Evolutionary conservation across 2,329 filamentous ascomycete species (phyloP).

Genomic region (Coleophoma cylindrospora): DNA sequence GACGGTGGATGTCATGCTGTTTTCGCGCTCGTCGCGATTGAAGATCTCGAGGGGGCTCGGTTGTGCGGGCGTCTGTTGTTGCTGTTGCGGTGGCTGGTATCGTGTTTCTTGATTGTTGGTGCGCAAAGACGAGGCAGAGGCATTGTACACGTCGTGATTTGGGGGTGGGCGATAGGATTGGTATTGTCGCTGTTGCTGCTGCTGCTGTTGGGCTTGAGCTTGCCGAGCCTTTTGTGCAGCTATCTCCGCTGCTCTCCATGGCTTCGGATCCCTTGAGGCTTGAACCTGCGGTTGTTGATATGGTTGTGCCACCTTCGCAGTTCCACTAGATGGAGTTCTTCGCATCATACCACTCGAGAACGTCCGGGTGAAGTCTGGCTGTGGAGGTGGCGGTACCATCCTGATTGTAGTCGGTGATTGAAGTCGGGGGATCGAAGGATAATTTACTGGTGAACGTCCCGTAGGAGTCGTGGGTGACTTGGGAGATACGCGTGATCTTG

Average conservation of each 20-base stretch:
- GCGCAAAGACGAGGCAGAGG: background rate
- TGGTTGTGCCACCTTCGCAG: background rate
- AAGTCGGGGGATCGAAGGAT: conserved; percentile 7
- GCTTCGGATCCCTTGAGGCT: conserved; percentile 3
- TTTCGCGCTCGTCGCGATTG: background rate
- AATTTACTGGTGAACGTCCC: conserved; percentile 6
- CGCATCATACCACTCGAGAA: background rate
- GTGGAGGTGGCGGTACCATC: conserved; percentile 15
- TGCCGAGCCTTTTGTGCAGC: conserved; percentile 11
- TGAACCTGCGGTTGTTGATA: background rate
- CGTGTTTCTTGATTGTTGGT: background rate
- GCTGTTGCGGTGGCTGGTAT: background rate
- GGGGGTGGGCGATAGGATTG: background rate
- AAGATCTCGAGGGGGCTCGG: background rate
- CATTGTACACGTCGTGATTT: conserved; percentile 3
- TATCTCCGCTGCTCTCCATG: conserved; percentile 21
- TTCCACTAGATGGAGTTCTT: background rate
- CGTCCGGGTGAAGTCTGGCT: conserved; percentile 10
- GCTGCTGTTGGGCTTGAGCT: conserved; percentile 4
- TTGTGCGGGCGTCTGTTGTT: conserved; percentile 2
- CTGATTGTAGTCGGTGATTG: background rate
- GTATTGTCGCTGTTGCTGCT: conserved; percentile 1
- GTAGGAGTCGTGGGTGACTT: conserved; percentile 6
- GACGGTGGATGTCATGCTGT: background rate
- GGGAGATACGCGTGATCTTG: conserved; percentile 2